Base-by-base conservation (phyloP, 2,329 filamentous ascomycete species). In the Clarireedia monteithiana region DNA sequence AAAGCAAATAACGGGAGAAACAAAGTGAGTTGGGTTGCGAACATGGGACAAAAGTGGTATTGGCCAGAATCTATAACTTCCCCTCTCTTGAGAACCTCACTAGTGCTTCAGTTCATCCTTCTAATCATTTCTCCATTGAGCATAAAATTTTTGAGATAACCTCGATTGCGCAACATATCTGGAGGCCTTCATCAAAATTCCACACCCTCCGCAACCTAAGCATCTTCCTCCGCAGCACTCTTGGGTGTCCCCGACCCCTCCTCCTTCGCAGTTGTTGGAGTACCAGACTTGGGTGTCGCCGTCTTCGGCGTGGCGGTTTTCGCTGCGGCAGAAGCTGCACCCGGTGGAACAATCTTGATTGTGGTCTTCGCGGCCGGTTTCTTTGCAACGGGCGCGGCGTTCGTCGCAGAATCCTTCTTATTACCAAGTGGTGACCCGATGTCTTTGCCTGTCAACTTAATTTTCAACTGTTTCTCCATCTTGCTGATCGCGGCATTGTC, bases 361-460 rank as follows among this genome's bases (percentile, higher is more conserved):
- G 45, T 50, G 10, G 50, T 57, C 50, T 62, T 58, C 50, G 64
- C 61, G 56, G 39, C 50, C 45, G 60, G 53, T 6, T 36, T n/a
- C 46, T 55, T 55, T 26, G 45, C 26, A 6, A 24, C 46, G 7
- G 53, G 46, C 12, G n/a, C 20, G 14, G 45, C 44, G 24, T 45
- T 24, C 6, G 52, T 27, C 15, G 46, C 48, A 17, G 46, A n/a
- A 17, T 6, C 40, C 59, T 67, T 67, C 58, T 66, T 67, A 62
- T 84, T 78, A 58, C 77, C 82, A 72, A 94, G 88, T 76, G 90
- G 88, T 71, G 84, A 78, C 60, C 91, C 92, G 71, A 96, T 94
- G 74, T 92, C 89, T 68, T 77, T 78, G 58, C 94, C 90, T 64
- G 91, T 81, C 68, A 96, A 80, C 77, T 95, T 90, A 68, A 96